Evolutionary conservation across 257 asterid species (phyloP).

Genomic region (Solanum piurae): DNA sequence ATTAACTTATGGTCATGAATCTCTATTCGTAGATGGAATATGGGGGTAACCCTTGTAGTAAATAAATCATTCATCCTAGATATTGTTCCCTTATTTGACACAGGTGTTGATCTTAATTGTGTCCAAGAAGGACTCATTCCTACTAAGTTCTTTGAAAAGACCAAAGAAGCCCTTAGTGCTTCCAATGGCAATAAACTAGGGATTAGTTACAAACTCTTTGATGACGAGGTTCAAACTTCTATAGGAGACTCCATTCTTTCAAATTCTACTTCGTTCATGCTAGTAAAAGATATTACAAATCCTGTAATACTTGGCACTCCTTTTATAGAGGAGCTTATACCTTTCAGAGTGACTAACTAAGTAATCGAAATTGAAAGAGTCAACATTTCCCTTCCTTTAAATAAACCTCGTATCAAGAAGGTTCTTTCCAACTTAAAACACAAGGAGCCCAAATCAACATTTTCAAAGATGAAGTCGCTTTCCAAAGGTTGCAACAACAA

Average conservation of each 20-base stretch:
- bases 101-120: not conserved
- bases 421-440: too few relatives aligned
- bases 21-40: too few relatives aligned
- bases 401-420: too few relatives aligned
- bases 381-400: too few relatives aligned
- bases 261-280: not conserved
- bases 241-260: not conserved
- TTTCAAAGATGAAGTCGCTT: too few relatives aligned
- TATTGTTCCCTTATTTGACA: too few relatives aligned
- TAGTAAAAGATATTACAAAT: not conserved
- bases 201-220: not conserved
- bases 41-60: not conserved
- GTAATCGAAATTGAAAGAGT: too few relatives aligned
- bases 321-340: not conserved
- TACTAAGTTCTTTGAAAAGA: too few relatives aligned
- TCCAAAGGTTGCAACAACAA: too few relatives aligned
- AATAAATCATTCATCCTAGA: not conserved
- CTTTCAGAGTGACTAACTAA: not conserved
- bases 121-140: not conserved
- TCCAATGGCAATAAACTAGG: not conserved
- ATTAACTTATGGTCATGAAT: not conserved
- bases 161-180: not conserved
- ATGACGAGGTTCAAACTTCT: not conserved
- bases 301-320: not conserved
- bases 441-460: too few relatives aligned